These are phyloP conservation scores for Benincasa hispida DNA, from an alignment of 306 rosid species.

Conservation along the genomic window DNA sequence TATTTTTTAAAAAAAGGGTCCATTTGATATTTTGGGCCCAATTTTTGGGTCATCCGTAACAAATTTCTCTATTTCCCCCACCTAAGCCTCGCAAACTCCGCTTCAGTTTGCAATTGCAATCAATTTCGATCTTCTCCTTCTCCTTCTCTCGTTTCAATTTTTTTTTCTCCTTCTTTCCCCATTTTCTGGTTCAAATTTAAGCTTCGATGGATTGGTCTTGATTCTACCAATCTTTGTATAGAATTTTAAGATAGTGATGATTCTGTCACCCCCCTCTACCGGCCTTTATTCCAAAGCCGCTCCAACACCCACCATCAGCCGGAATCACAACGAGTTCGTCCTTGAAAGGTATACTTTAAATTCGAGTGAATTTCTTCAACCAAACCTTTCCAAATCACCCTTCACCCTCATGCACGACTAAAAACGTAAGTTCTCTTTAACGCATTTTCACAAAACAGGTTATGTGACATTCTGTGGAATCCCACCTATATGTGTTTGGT, in stretches of 20 bases:
- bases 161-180: not conserved
- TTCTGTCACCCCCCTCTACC: conserved; percentile 2
- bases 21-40: no score
- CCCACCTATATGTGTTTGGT: not conserved
- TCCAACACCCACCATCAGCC: not conserved
- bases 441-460: conserved; percentile 8
- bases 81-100: not conserved
- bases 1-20: no score
- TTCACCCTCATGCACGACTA: not conserved
- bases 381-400: conserved; percentile 3
- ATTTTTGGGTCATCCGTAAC: no score
- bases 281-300: conserved; percentile 8
- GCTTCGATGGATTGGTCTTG: not conserved
- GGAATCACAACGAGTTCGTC: not conserved
- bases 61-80: no score
- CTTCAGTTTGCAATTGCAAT: not conserved
- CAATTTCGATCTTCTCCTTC: not conserved
- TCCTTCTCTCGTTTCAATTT: not conserved
- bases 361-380: conserved; percentile 4
- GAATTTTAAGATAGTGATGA: conserved; percentile 13
- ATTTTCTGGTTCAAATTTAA: not conserved
- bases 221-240: not conserved
- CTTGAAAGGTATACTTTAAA: not conserved
- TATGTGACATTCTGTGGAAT: not conserved
- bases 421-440: conserved; percentile 21